Conservation (phyloP, 768 basidiomycete species). For the Termitomyces bulborhizus region DNA sequence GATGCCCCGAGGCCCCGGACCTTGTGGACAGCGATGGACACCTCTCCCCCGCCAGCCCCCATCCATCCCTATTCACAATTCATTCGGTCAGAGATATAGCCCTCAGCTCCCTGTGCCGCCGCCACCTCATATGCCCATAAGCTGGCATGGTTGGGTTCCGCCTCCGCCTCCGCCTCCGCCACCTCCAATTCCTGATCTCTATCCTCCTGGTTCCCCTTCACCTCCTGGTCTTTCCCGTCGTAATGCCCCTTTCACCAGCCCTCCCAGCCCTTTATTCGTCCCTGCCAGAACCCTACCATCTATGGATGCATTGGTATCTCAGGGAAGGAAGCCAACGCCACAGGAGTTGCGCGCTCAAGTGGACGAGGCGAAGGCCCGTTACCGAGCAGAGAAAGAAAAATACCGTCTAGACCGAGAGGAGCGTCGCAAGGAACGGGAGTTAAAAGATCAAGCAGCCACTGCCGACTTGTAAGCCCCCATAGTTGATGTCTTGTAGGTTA, state of each 20-base stretch:
- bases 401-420: slow-evolving; percentile 56
- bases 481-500: neutral
- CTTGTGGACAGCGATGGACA: slow-evolving; percentile 3
- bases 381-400: slow-evolving; percentile 65
- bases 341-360: slow-evolving; percentile 42
- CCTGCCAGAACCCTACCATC: slow-evolving; percentile 5
- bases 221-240: slow-evolving; percentile 3
- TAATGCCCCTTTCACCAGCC: neutral
- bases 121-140: slow-evolving; percentile 10
- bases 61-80: slow-evolving; percentile 5
- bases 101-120: slow-evolving; percentile 6
- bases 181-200: slow-evolving; percentile 2
- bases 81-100: neutral
- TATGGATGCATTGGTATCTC: slow-evolving; percentile 15
- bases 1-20: slow-evolving; percentile 4
- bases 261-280: neutral
- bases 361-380: slow-evolving; percentile 59
- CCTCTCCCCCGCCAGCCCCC: slow-evolving; percentile 2
- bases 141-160: slow-evolving; percentile 7
- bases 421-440: slow-evolving; percentile 32
- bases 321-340: slow-evolving; percentile 17
- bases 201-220: slow-evolving; percentile 10
- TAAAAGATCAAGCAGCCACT: slow-evolving; percentile 9
- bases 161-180: slow-evolving; percentile 19
- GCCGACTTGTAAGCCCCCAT: slow-evolving; percentile 7